These are phyloP conservation scores for Gossypium turneri DNA, from an alignment of 345 rosid species.

Conservation along the genomic window DNA sequence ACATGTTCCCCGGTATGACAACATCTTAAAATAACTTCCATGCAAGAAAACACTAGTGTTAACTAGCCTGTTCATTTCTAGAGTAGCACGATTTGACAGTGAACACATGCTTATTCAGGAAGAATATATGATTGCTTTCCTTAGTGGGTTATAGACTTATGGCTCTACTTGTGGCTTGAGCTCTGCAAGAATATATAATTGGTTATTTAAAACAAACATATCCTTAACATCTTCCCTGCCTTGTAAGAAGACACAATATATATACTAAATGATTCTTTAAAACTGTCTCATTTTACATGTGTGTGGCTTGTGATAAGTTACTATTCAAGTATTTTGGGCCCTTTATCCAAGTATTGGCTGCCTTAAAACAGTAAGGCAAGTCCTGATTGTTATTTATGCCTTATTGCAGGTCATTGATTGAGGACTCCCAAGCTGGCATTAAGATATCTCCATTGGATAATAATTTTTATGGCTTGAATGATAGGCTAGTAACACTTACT, in stretches of 20 bases:
- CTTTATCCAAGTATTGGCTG: neutral
- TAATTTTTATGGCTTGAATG: conserved; percentile 79
- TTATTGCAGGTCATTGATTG: conserved; percentile 81
- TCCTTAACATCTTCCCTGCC: neutral
- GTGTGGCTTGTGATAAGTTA: neutral
- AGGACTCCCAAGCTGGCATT: conserved; percentile 91
- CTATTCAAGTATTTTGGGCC: neutral
- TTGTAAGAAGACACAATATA: neutral
- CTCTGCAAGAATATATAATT: neutral
- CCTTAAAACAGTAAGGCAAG: neutral
- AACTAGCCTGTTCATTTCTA: neutral
- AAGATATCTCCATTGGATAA: conserved; percentile 91
- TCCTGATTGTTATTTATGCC: conserved; percentile 25
- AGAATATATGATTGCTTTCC: neutral
- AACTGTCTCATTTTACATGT: neutral
- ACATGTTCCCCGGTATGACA: neutral
- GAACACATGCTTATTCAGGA: neutral
- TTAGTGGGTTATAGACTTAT: neutral
- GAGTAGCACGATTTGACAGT: neutral
- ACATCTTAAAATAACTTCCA: neutral
- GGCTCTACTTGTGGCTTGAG: neutral
- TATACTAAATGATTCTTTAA: neutral
- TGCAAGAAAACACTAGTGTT: neutral
- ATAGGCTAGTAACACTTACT: conserved; percentile 84
- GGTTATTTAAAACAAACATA: neutral